Evolutionary conservation across 805 yeast genomes (phyloP), one percentile per base, ranked within the genome.

Genomic region (Tetrapisispora taiwanensis): DNA sequence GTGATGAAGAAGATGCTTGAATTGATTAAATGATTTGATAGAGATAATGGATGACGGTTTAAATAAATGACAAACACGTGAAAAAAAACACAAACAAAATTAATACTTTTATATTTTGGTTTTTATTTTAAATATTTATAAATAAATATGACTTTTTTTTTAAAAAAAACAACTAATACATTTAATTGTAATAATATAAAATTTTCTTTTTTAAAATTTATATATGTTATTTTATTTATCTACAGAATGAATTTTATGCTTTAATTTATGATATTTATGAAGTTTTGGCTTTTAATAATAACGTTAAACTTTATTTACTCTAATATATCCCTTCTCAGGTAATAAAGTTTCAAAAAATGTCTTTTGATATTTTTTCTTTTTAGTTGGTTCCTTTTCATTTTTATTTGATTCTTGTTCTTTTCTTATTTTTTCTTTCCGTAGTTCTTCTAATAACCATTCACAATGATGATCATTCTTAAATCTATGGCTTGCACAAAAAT

Each of bases 401-500:
- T 36, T 30, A 5, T n/a, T 13, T 4, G 27, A 6, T 6, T 5
- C 15, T n/a, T 27, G 27, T 13, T 41, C 40, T 19, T 36, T 30
- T 6, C 15, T 27, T 7, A 19, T 5, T 13, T 34, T 18, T 12
- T 44, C 36, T n/a, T 47, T 41, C 26, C 18, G 27, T n/a, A 37
- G 4, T 37, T 37, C 33, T 13, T 49, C 50, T 3, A 47, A 9
- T 37, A 56, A 37, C 44, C 48, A 47, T 15, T 17, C 35, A 45
- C 66, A 62, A 39, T 51, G 58, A 41, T 62, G 66, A 5, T 49
- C 46, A 36, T 56, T 56, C 44, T 50, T 53, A 8, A 48, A 39
- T 37, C 66, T 47, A 45, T 62, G 66, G 8, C 42, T 40, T 4
- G 56, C 39, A 47, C 66, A 62, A 38, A 59, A 60, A 46, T 59